Base-by-base conservation (phyloP, 495 filamentous ascomycete species). In the Sporormia fimetaria region DNA sequence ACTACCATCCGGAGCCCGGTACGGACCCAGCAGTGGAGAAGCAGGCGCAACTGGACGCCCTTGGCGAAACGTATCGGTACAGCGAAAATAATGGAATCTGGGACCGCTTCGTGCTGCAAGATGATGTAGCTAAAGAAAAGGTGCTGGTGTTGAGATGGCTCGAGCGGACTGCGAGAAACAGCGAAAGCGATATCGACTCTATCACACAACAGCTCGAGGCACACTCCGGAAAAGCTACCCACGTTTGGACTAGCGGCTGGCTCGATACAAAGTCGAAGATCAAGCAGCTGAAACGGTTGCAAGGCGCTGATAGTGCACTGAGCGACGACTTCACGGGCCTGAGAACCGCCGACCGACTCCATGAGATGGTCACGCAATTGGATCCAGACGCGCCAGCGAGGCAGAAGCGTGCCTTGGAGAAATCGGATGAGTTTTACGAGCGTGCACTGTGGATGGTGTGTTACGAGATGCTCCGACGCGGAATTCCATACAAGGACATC, bases 321-420 rank as follows among this genome's bases (percentile, higher is more conserved):
- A n/a, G 16, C 18, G 38, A 15, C 6, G 33, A 42, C 30, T 32
- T 66, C 31, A 67, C 78, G n/a, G 23, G 33, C 12, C 18, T 65
- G 71, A 25, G 66, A 69, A 39, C 67, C 70, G 22, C 70, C 3
- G 73, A 76, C 20, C 65, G 68, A 22, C 75, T 76, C 26, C 70
- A 75, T 57, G 56, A 73, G 4, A 54, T 94, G 3, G 70, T 95
- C 30, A 92, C 85, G n/a, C 83, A 94, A 54, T 67, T 99, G 17
- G 90, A 99, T 47, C 92, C 92, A 4, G 90, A 99, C 69, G 83
- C 87, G 4, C 67, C 78, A 10, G 76, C 75, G 25, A 75, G 90
- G 34, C 87, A 96, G 61, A 68, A 67, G 21, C 73, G 78, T 22
- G 69, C 65, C 25, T 61, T 96, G 20, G 79, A 88, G 54, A 71